phyloP scores from a whole-genome alignment of 225 moss, liverwort and hornwort genomes.

The Pseudisothecium myosuroides region DNA sequence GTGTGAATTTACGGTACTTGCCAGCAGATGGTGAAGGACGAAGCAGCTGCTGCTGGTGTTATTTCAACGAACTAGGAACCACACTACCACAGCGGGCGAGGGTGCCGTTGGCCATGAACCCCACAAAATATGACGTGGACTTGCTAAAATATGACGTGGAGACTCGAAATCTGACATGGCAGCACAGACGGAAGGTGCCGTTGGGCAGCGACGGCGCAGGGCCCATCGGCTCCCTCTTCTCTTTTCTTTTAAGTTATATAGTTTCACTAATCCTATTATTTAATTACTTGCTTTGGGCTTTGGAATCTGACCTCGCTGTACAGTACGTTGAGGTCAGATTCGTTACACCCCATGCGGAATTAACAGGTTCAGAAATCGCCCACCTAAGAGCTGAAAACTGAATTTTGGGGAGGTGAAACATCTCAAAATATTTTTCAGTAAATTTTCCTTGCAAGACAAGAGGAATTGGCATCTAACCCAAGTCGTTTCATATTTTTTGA shows the following conservation, averaged over 20 bases:
- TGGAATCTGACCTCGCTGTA: no score
- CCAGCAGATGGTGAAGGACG: background rate
- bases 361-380: no score
- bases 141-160: background rate
- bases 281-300: background rate
- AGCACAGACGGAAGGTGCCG: background rate
- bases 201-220: background rate
- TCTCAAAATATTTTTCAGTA: no score
- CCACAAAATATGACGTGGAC: background rate
- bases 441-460: no score
- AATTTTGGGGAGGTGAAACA: no score
- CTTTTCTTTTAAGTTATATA: background rate
- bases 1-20: background rate
- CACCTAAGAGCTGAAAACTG: no score
- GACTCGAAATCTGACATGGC: background rate
- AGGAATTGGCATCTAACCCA: no score
- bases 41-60: background rate
- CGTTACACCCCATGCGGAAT: no score
- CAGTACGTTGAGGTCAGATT: no score
- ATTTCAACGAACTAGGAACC: background rate
- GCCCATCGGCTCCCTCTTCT: background rate
- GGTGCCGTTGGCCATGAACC: background rate
- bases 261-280: background rate
- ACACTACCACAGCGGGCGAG: no score
- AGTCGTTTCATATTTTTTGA: no score